A percentile compares a stretch with the other conserved stretches of the same genome.
Conservation (phyloP, 1,284 basidiomycete genomes). For the Acaromyces ingoldii region DNA sequence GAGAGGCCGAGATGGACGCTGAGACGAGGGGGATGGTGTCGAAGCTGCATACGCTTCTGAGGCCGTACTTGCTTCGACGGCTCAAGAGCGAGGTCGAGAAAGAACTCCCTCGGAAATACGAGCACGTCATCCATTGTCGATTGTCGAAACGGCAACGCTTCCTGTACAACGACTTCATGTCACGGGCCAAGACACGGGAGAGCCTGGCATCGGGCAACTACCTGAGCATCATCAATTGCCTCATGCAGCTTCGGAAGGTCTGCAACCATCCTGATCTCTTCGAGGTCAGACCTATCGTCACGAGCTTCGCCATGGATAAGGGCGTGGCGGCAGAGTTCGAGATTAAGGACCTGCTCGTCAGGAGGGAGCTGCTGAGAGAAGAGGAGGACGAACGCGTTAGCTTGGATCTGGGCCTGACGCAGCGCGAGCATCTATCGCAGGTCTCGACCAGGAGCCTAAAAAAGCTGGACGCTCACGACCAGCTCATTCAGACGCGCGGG, state of each 20-base stretch:
- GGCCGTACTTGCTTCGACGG: constrained; percentile 88
- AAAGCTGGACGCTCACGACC: constrained; percentile 69
- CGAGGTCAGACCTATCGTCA: constrained; percentile 87
- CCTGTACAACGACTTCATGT: constrained; percentile 98
- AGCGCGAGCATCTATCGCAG: constrained; percentile 55
- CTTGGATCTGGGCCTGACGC: constrained; percentile 62
- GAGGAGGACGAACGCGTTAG: constrained; percentile 57
- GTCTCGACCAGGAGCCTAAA: constrained; percentile 59
- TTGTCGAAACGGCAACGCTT: constrained; percentile 92
- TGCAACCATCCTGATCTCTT: constrained; percentile 96
- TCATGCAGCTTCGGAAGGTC: constrained; percentile 75
- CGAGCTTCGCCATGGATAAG: constrained; percentile 79
- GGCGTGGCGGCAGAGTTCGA: constrained; percentile 79
- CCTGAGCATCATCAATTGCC: constrained; percentile 79
- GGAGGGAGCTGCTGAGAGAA: constrained; percentile 61
- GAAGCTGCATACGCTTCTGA: constrained; percentile 85
- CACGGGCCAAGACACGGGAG: constrained; percentile 77
- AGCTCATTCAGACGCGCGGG: constrained; percentile 57
- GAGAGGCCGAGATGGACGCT: constrained; percentile 53
- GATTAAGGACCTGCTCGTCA: constrained; percentile 79
- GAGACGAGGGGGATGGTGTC: constrained; percentile 80
- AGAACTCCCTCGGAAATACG: constrained; percentile 88
- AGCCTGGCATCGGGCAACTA: constrained; percentile 80
- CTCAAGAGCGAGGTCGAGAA: constrained; percentile 94
- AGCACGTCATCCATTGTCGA: constrained; percentile 85